A percentile compares a stretch with the other conserved stretches of the same genome.
Conservation (phyloP, 2,329 filamentous ascomycete genomes). For the Colletotrichum simmondsii region DNA sequence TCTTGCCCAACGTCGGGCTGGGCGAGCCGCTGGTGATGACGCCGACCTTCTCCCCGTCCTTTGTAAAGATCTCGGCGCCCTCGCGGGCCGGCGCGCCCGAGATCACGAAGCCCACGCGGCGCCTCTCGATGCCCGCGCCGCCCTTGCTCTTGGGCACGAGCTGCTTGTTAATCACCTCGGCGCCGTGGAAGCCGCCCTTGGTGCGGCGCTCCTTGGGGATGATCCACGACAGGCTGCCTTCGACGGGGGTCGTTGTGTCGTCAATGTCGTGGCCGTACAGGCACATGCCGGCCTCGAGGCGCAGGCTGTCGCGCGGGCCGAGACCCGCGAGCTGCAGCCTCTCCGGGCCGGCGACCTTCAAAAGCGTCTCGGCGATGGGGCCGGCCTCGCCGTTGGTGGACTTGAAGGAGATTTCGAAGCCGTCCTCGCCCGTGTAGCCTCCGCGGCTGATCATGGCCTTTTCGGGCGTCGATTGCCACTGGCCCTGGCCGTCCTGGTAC, state of each 20-base stretch:
- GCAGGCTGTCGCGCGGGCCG: slow-evolving; percentile 89
- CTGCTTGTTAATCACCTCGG: slow-evolving; percentile 80
- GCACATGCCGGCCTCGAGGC: slow-evolving; percentile 97
- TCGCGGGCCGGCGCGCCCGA: slow-evolving; percentile 91
- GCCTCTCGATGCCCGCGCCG: slow-evolving; percentile 74
- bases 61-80: slow-evolving; percentile 80
- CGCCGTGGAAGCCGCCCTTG: slow-evolving; percentile 84
- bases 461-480: slow-evolving; percentile 58
- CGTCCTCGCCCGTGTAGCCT: slow-evolving; percentile 97
- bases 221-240: slow-evolving; percentile 77
- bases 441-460: slow-evolving; percentile 79
- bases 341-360: slow-evolving; percentile 68
- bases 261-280: slow-evolving; percentile 99
- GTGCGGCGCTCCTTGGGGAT: slow-evolving; percentile 80
- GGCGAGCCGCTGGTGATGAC: slow-evolving; percentile 90
- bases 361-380: slow-evolving; percentile 68
- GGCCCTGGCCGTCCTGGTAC: slow-evolving; percentile 59
- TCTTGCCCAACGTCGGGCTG: slow-evolving; percentile 85
- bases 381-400: slow-evolving; percentile 49
- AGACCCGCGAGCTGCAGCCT: slow-evolving; percentile 84
- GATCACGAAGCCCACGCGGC: slow-evolving; percentile 84
- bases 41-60: slow-evolving; percentile 76
- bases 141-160: slow-evolving; percentile 79
- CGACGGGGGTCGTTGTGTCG: slow-evolving; percentile 73
- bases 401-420: slow-evolving; percentile 90